Conservation (phyloP, 164 flowering plant genomes). For the Liquidambar formosana region DNA sequence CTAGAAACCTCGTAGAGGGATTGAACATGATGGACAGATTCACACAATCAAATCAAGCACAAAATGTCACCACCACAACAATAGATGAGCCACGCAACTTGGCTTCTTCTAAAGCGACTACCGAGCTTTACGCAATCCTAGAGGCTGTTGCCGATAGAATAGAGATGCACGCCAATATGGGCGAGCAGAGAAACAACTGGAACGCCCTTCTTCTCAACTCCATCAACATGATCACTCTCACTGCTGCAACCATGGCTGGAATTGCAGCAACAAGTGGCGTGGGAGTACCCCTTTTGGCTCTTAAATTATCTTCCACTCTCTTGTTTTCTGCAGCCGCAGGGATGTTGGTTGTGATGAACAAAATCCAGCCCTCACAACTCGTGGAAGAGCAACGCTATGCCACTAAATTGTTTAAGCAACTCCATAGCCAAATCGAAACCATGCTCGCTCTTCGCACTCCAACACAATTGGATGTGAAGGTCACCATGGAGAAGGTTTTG, state of each 20-base stretch:
- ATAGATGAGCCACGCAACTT: neutral
- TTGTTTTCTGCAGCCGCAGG: constrained; percentile 39
- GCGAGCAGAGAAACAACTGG: constrained; percentile 56
- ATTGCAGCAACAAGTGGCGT: constrained; percentile 12
- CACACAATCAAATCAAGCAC: neutral
- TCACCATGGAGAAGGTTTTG: constrained; percentile 33
- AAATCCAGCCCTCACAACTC: constrained; percentile 46
- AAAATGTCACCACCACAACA: too few species aligned
- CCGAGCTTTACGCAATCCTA: constrained; percentile 40
- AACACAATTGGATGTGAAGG: constrained; percentile 37
- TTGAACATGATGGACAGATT: constrained; percentile 3
- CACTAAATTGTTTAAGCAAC: constrained; percentile 36
- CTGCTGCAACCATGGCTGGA: constrained; percentile 42
- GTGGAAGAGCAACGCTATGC: constrained; percentile 45
- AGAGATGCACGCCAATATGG: constrained; percentile 57
- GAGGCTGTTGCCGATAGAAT: constrained; percentile 56
- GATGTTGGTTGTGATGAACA: constrained; percentile 36
- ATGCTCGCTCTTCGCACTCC: constrained; percentile 27
- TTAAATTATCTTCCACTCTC: constrained; percentile 33
- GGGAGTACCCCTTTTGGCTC: constrained; percentile 20
- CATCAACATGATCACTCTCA: constrained; percentile 53
- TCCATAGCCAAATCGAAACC: constrained; percentile 40
- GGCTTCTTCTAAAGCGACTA: constrained; percentile 11
- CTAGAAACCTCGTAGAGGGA: constrained; percentile 7
- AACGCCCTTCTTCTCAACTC: constrained; percentile 51